Conservation (phyloP, 192 early-diverging fungal genomes). For the Thamnidium elegans region DNA sequence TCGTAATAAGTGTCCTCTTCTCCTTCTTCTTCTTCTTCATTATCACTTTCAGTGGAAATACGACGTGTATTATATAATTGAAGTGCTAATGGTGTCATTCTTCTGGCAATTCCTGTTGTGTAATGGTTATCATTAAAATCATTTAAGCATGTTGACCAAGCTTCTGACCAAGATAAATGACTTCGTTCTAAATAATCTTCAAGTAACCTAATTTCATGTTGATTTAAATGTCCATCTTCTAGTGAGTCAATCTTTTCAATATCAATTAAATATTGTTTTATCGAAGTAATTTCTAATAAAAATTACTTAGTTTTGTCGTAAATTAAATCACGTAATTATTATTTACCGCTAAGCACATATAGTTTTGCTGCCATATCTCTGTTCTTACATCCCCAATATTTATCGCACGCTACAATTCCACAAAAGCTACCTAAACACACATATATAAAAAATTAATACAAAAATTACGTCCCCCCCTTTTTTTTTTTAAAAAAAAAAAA, state of each 20-base stretch:
- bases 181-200: neutral
- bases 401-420: conserved; percentile 9
- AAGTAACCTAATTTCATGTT: neutral
- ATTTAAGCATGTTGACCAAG: neutral
- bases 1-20: neutral
- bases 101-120: neutral
- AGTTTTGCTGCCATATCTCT: neutral
- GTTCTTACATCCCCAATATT: conserved; percentile 15
- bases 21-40: neutral
- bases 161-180: neutral
- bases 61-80: neutral
- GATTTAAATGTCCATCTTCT: conserved; percentile 1
- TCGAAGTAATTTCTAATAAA: neutral
- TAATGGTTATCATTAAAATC: conserved; percentile 4
- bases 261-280: neutral
- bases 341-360: conserved; percentile 8
- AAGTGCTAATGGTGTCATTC: conserved; percentile 3
- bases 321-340: neutral
- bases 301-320: neutral
- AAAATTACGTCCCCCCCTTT: too few relatives aligned
- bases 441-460: neutral
- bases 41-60: neutral
- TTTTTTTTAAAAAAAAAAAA: neutral
- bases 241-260: neutral
- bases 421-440: conserved; percentile 3